Conservation (phyloP, 257 asterid genomes). For the Solanum bulbocastanum region DNA sequence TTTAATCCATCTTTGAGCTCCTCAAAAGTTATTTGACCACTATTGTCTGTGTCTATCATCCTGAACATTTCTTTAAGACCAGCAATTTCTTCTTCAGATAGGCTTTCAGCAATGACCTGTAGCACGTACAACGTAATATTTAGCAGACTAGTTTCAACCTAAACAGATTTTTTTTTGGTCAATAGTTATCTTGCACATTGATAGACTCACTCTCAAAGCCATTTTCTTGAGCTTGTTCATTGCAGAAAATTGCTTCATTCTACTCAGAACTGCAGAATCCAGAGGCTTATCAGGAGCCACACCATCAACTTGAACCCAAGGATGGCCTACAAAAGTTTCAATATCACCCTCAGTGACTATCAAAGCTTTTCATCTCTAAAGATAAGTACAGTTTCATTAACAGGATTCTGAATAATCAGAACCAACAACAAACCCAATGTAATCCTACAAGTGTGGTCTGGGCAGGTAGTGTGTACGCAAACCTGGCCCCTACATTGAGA, state of each 20-base stretch:
- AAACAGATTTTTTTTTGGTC: not conserved
- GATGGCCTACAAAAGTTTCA: conserved; percentile 58
- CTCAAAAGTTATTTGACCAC: conserved; percentile 82
- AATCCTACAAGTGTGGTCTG: not conserved
- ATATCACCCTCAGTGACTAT: not conserved
- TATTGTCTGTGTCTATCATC: conserved; percentile 81
- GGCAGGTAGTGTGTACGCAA: not conserved
- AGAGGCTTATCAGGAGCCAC: conserved; percentile 95
- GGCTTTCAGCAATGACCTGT: conserved; percentile 79
- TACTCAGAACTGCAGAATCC: conserved; percentile 90
- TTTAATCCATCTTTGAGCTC: conserved; percentile 83
- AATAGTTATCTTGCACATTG: not conserved
- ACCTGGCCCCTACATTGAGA: not conserved
- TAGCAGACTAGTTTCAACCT: not conserved
- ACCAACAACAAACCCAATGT: not conserved
- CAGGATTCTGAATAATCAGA: not conserved
- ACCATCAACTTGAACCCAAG: conserved; percentile 96
- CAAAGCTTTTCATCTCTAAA: not conserved
- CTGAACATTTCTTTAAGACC: conserved; percentile 84
- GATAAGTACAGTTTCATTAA: not conserved
- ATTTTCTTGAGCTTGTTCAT: conserved; percentile 96
- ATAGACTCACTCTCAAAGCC: conserved; percentile 74
- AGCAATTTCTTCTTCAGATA: conserved; percentile 92
- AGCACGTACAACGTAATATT: not conserved
- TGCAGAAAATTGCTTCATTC: conserved; percentile 90